phyloP scores from a whole-genome alignment of 164 flowering plant genomes.

The Aristolochia californica region DNA sequence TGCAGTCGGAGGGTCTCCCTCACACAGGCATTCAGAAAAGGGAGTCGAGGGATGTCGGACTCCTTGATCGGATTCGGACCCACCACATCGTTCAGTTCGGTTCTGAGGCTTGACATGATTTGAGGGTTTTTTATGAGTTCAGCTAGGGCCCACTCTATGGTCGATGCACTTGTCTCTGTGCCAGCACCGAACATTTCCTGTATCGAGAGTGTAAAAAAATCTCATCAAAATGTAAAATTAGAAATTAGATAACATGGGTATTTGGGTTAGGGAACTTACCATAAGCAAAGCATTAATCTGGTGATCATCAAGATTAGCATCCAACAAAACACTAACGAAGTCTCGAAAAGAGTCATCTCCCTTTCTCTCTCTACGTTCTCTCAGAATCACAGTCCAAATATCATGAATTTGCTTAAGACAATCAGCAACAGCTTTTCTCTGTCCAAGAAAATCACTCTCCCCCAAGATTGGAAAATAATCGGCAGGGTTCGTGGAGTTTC shows the following conservation, averaged over 20 bases:
- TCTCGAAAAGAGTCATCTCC: constrained; percentile 2
- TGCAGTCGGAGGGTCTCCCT: constrained; percentile 18
- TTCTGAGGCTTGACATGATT: background rate
- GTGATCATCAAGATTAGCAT: constrained; percentile 13
- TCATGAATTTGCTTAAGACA: constrained; percentile 6
- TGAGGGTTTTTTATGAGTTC: constrained; percentile 20
- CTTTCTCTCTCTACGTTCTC: constrained; percentile 5
- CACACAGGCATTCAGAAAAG: constrained; percentile 16
- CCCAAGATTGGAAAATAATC: constrained; percentile 18
- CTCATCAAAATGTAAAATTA: background rate
- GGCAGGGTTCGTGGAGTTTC: constrained; percentile 12
- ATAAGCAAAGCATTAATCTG: constrained; percentile 20
- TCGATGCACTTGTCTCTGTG: constrained; percentile 16
- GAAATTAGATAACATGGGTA: background rate
- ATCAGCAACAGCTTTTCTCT: background rate
- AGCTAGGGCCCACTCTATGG: constrained; percentile 24
- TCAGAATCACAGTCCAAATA: constrained; percentile 12
- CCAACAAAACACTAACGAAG: constrained; percentile 15
- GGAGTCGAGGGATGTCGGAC: constrained; percentile 7
- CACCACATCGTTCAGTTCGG: background rate
- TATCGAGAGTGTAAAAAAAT: background rate
- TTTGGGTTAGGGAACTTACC: constrained; percentile 5
- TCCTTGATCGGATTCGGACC: constrained; percentile 10
- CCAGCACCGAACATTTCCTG: constrained; percentile 25
- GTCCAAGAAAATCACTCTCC: constrained; percentile 14